Evolutionary conservation across 345 rosid genomes (phyloP), one percentile per base, ranked within the genome.

Genomic region (Corchorus capsularis): DNA sequence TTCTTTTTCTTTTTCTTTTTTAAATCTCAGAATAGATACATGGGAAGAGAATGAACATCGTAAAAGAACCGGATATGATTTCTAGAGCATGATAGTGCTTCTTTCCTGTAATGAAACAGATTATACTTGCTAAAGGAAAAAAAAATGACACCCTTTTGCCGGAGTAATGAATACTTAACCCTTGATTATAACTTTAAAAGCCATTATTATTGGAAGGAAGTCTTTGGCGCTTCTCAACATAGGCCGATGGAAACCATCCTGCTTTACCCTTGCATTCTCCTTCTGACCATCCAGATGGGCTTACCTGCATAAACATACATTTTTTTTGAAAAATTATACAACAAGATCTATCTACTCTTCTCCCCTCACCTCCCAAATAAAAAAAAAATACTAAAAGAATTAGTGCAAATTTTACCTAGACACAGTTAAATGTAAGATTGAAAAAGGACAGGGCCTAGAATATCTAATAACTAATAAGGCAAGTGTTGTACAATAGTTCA

Each of bases 181-280:
- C 73, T 2, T 52, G 60, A 52, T 69, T 52, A 70, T 17, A 45
- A 62, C 50, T 84, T 80, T 87, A 39, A 39, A 53, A 57, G 80
- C 71, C 54, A 86, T 89, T 85, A n/a, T n/a, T n/a, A 78, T 60
- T 79, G 45, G 88, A 76, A 3, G 98, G 93, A 79, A 95, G 80
- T 78, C 94, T 89, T 82, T 91, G 96, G 69, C 99, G 93, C 83
- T 87, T 93, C 85, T 92, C 99, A 67, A 92, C 92, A 63, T 84
- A 92, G 35, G 91, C 89, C 47, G 92, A 89, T 41, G 98, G 98
- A 77, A 95, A 93, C 99, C 99, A 93, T 74, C 99, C 99, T 20
- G 98, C 93, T 85, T 80, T 87, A 60, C 99, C 98, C 80, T 89
- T 93, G 80, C 98, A 90, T 82, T 95, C 98, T 81, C 98, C 98